Base-by-base conservation (phyloP, 1,139 yeast genomes). In the Diutina rugosa region DNA sequence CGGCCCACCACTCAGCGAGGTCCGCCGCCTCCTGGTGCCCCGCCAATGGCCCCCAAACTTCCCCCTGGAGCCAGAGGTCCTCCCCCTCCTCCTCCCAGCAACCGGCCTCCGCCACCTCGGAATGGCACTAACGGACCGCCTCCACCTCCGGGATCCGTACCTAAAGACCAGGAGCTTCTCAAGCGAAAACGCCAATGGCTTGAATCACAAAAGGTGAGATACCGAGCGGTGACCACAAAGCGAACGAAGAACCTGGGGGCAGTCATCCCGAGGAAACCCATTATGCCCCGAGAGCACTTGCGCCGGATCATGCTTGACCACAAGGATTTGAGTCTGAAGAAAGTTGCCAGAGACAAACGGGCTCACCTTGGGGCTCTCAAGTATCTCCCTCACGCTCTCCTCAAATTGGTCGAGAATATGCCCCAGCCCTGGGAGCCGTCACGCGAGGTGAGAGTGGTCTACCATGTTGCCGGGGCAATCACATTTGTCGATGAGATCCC, bases 381-480 rank as follows among this genome's bases (percentile, higher is more conserved):
- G 69, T 95, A 87, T 69, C 80, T 95, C 84, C 99, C 99, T 0
- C 98, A 93, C 70, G 97, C 99, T 0, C 81, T 91, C 1, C 69
- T 90, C 59, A 95, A 95, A 68, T 77, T 95, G 46, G 67, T 95
- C 55, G 99, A 95, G 65, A 91, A 90, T 64, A 93, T 95, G 93
- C 99, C 99, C 0, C 97, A 90, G 67, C 99, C 99, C 0, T 95
- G 99, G 99, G 98, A 95, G 68, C 81, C 82, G 59, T 74, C 80
- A 1, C 87, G 88, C 59, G 95, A 88, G 57, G 99, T 95, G 12
- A 83, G 81, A 59, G 98, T 93, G 8, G 70, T 93, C 52, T 93
- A 93, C 66, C 99, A 93, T 65, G 79, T 81, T 26, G 84, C 95
- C 0, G 99, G 99, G 16, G 98, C 99, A 14, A 87, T 95, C 35